These are phyloP conservation scores for Fusarium globosum DNA, from an alignment of 2,329 filamentous ascomycete species.

Conservation along the genomic window DNA sequence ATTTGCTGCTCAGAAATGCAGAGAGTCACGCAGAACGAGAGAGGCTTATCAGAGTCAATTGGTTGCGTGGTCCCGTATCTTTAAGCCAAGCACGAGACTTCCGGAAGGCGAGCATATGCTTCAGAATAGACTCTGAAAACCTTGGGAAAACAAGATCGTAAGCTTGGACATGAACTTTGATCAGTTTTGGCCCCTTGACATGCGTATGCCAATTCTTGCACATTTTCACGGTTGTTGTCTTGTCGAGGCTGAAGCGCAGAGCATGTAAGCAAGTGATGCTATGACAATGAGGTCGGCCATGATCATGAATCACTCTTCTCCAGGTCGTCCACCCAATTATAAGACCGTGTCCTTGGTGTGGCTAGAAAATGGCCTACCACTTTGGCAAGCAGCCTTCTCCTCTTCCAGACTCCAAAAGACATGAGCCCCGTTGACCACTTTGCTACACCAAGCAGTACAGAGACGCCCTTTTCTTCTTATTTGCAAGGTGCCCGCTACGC, in stretches of 20 bases:
- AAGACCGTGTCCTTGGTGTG: background rate
- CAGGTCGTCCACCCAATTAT: background rate
- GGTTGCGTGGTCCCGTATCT: background rate
- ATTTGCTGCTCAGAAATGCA: background rate
- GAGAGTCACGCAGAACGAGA: background rate
- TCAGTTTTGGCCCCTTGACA: background rate
- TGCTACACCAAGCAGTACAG: background rate
- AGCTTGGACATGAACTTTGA: background rate
- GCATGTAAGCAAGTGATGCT: background rate
- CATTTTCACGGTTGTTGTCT: background rate
- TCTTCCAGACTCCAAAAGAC: background rate
- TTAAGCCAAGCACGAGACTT: background rate
- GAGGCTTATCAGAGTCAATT: background rate
- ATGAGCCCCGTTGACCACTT: background rate
- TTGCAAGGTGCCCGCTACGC: slow-evolving; percentile 4
- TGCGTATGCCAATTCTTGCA: background rate
- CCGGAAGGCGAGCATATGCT: background rate
- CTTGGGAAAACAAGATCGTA: background rate
- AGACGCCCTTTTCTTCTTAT: background rate
- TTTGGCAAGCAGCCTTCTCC: background rate
- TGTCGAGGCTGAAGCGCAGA: background rate
- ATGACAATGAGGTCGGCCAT: background rate
- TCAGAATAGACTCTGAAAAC: background rate
- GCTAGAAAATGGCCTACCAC: background rate
- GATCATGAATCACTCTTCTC: background rate